These are phyloP conservation scores for Kurtzmaniella cleridarum DNA, from an alignment of 805 yeast genomes.

Conservation along the genomic window DNA sequence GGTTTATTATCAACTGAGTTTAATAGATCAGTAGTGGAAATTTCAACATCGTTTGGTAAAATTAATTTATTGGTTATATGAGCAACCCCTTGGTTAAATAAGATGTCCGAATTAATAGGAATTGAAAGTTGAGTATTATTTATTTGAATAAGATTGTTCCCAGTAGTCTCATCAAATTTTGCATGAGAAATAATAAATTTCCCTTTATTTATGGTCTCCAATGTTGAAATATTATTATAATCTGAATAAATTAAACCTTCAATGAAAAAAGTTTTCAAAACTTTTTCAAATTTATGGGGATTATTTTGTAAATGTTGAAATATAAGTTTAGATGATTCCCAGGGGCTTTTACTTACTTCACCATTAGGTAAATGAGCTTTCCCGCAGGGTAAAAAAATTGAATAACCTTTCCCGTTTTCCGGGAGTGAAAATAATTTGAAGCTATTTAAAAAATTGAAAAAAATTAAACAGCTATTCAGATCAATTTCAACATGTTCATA, in stretches of 20 bases:
- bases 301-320: constrained; percentile 54
- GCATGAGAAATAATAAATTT: constrained; percentile 16
- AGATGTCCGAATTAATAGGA: constrained; percentile 52
- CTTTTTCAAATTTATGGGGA: constrained; percentile 40
- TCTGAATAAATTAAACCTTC: constrained; percentile 67
- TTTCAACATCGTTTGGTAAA: constrained; percentile 51
- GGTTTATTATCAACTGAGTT: too few species aligned
- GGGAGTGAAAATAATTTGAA: constrained; percentile 48
- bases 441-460: constrained; percentile 52
- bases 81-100: constrained; percentile 80
- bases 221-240: constrained; percentile 21
- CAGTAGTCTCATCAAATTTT: constrained; percentile 13
- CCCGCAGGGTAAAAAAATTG: constrained; percentile 74
- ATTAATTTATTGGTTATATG: constrained; percentile 58
- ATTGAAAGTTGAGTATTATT: constrained; percentile 29
- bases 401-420: constrained; percentile 57
- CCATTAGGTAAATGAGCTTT: constrained; percentile 2
- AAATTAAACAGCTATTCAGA: constrained; percentile 50
- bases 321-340: constrained; percentile 60
- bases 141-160: constrained; percentile 18
- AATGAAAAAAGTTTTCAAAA: constrained; percentile 56
- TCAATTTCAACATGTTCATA: constrained; percentile 28
- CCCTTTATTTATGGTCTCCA: constrained; percentile 25
- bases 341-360: constrained; percentile 31
- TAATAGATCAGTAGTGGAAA: constrained; percentile 42